A percentile compares a stretch with the other conserved stretches of the same genome.
Conservation (phyloP, 306 rosid genomes). For the Alnus rubra region DNA sequence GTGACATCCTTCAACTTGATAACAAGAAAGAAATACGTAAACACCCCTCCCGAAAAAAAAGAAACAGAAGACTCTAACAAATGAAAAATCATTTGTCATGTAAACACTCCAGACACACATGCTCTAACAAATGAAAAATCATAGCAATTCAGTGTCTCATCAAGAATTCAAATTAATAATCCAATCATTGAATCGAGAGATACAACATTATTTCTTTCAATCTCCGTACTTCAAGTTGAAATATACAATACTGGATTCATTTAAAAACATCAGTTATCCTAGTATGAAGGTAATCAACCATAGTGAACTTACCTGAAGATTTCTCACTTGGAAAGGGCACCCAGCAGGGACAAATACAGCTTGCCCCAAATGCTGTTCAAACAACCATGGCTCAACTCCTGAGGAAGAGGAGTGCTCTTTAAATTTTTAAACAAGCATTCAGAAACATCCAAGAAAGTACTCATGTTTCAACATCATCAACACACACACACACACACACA, state of each 20-base stretch:
- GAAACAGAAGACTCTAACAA: neutral
- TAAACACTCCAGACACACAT: neutral
- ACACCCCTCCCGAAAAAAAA: neutral
- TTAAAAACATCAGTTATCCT: neutral
- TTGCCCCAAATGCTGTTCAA: constrained; percentile 84
- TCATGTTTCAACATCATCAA: neutral
- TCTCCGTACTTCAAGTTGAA: neutral
- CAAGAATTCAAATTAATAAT: neutral
- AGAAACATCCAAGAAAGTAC: neutral
- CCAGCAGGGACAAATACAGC: constrained; percentile 96
- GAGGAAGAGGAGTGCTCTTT: constrained; percentile 29
- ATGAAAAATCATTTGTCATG: neutral
- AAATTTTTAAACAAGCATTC: constrained; percentile 8
- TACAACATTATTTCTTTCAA: neutral
- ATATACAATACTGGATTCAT: neutral
- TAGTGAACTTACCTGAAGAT: constrained; percentile 65
- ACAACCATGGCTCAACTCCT: constrained; percentile 98
- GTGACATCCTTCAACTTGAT: neutral
- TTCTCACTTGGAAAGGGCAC: constrained; percentile 91
- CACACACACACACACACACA: neutral
- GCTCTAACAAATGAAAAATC: neutral
- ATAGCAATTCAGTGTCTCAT: neutral
- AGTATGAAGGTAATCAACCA: constrained; percentile 12
- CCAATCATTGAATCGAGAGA: neutral
- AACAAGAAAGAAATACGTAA: neutral